Evolutionary conservation across 1,139 yeast genomes (phyloP), one percentile per base, ranked within the genome.

Genomic region (Geotrichum macrosporum): DNA sequence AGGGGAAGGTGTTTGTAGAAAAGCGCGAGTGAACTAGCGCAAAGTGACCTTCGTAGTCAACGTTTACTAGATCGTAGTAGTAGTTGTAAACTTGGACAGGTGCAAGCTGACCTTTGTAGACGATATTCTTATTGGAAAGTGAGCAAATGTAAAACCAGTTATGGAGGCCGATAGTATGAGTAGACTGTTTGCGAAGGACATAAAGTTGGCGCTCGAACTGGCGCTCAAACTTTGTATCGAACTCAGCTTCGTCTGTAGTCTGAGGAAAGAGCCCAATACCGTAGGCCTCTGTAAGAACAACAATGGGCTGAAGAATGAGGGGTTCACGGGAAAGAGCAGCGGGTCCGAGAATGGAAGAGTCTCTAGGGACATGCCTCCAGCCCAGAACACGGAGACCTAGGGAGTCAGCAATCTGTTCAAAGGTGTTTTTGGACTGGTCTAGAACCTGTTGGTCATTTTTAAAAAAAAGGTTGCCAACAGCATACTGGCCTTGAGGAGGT

Each of bases 81-180:
- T 92, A 92, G 57, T 84, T 80, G 72, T 88, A 92, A 43, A 92
- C 97, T 69, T 92, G 98, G 53, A 84, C 82, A 46, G 98, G 98
- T 15, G 95, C 95, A 62, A 92, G 77, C 70, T 92, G 98, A 59
- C 98, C 98, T 71, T 92, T 92, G 76, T 92, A 92, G 51, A 92
- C 96, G 60, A 92, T 89, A 63, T 89, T 84, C 64, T 80, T 84
- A 68, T 81, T 82, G 49, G 94, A 82, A 55, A 92, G 74, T 12
- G 98, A 89, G 72, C 96, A 89, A 58, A 89, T 87, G 74, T 89
- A 89, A 71, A 92, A 89, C 96, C 98, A 89, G 69, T 89, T 88
- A 71, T 89, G 95, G 57, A 88, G 75, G 29, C 96, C 96, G 60
- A 89, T 88, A 48, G 89, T 78, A 65, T 84, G 94, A 20, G 96